These are phyloP conservation scores for Yamadazyma sp. DNA, from an alignment of 805 yeast genomes.

Conservation along the genomic window DNA sequence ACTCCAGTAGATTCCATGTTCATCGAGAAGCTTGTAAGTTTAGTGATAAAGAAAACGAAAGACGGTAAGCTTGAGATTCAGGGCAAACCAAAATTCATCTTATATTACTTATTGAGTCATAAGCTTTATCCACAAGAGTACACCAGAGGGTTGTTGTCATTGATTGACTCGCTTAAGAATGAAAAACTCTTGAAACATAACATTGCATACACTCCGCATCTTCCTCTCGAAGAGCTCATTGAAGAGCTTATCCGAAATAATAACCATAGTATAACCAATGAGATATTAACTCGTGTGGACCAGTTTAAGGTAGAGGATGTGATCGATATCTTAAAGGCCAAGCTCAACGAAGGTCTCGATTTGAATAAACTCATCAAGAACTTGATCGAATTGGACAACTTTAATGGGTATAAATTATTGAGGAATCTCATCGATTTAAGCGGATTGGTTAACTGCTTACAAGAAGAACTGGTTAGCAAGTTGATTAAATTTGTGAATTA, in stretches of 20 bases:
- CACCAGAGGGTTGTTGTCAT: constrained; percentile 54
- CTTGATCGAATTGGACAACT: constrained; percentile 40
- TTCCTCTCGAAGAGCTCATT: constrained; percentile 64
- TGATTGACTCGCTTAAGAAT: constrained; percentile 41
- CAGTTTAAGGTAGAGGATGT: constrained; percentile 64
- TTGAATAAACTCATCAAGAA: constrained; percentile 39
- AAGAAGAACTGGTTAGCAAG: constrained; percentile 41
- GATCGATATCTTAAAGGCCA: constrained; percentile 45
- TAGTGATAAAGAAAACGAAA: constrained; percentile 24
- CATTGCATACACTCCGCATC: constrained; percentile 70
- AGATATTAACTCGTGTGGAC: constrained; percentile 62
- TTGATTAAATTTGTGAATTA: constrained; percentile 45
- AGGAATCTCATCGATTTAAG: constrained; percentile 69
- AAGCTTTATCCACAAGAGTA: constrained; percentile 74
- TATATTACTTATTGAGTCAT: constrained; percentile 79
- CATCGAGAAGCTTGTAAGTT: constrained; percentile 44
- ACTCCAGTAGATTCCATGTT: constrained; percentile 61
- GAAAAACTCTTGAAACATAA: constrained; percentile 79
- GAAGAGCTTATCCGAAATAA: constrained; percentile 52
- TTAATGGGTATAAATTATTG: constrained; percentile 60
- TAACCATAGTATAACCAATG: constrained; percentile 65
- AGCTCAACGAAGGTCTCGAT: constrained; percentile 24
- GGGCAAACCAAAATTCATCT: constrained; percentile 44
- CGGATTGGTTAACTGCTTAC: constrained; percentile 61
- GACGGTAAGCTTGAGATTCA: constrained; percentile 10